These are phyloP conservation scores for Magnusiomyces fungicola DNA, from an alignment of 1,139 yeast genomes.

Conservation along the genomic window DNA sequence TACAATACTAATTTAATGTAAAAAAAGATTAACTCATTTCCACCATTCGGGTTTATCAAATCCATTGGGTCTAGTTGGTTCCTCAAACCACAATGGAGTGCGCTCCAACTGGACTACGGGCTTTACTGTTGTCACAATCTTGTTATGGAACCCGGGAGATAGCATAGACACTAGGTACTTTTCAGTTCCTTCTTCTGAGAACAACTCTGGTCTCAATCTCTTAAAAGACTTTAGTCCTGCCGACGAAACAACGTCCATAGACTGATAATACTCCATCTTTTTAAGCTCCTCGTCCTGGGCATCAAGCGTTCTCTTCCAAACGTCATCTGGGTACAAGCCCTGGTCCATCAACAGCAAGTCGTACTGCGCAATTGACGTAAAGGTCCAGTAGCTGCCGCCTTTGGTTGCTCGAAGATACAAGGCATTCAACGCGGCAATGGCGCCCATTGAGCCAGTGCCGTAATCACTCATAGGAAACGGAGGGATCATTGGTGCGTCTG, in stretches of 20 bases:
- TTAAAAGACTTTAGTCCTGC: constrained; percentile 27
- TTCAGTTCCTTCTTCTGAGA: constrained; percentile 14
- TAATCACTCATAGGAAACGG: constrained; percentile 37
- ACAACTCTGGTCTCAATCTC: constrained; percentile 24
- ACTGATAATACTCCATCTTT: constrained; percentile 29
- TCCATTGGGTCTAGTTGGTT: constrained; percentile 31
- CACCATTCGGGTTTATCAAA: constrained; percentile 30
- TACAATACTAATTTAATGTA: neutral
- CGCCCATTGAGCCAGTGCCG: constrained; percentile 35
- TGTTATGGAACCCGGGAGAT: constrained; percentile 28
- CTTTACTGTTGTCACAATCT: constrained; percentile 26
- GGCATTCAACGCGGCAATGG: constrained; percentile 31
- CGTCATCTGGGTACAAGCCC: constrained; percentile 25
- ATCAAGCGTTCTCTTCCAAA: constrained; percentile 25
- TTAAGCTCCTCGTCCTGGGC: constrained; percentile 22
- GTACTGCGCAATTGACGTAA: constrained; percentile 32
- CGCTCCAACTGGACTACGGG: constrained; percentile 29
- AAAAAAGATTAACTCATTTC: constrained; percentile 2
- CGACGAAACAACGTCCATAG: constrained; percentile 31
- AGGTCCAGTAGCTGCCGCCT: constrained; percentile 34
- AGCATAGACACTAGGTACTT: constrained; percentile 26
- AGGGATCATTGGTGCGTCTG: constrained; percentile 33
- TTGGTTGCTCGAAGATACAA: constrained; percentile 27
- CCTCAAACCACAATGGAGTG: constrained; percentile 27
- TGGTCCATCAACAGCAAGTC: constrained; percentile 31